Evolutionary conservation across 352 stramenopile genomes (phyloP), one percentile per base, ranked within the genome.

Genomic region (Phytophthora agathidicida): DNA sequence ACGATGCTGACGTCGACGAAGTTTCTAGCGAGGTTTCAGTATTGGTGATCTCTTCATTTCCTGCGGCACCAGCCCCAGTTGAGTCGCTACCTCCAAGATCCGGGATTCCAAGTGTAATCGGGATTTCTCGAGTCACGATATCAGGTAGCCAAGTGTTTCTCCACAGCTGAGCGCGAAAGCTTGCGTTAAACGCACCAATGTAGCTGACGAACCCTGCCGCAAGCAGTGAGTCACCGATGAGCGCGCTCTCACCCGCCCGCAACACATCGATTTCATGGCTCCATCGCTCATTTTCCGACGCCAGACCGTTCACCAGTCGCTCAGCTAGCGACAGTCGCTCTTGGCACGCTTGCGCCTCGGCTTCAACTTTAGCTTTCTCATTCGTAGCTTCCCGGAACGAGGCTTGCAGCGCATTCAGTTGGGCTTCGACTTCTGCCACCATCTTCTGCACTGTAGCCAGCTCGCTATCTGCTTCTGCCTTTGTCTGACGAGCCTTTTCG

Each of bases 131-230:
- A 1, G 77, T 84, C 14, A 90, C 59, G 6, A 98, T 75, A 54
- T 98, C 93, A 0, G 86, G 82, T 1, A 98, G 58, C 93, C 93
- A 98, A 17, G 77, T 87, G 26, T 83, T 53, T 44, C 79, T 87
- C 88, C 88, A 98, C 10, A 98, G 60, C 36, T 94, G 79, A 13
- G 75, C 45, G 22, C 92, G 83, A 37, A 96, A 96, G 8, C 33
- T 76, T 5, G 87, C 77, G 32, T 94, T 95, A 47, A 98, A 98
- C 2, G 91, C 84, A n/a, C 93, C 93, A 6, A 96, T 86, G 53
- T 98, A 98, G 43, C 83, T 96, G 17, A 97, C 89, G 64, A 98
- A 98, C 0, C 85, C 88, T 3, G 91, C 88, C 0, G 89, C 81
- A 2, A 98, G 64, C 17, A 98, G 48, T 1, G 93, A 91, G 33